Base-by-base conservation (phyloP, 208 protist species). In the Acanthamoeba sp. region DNA sequence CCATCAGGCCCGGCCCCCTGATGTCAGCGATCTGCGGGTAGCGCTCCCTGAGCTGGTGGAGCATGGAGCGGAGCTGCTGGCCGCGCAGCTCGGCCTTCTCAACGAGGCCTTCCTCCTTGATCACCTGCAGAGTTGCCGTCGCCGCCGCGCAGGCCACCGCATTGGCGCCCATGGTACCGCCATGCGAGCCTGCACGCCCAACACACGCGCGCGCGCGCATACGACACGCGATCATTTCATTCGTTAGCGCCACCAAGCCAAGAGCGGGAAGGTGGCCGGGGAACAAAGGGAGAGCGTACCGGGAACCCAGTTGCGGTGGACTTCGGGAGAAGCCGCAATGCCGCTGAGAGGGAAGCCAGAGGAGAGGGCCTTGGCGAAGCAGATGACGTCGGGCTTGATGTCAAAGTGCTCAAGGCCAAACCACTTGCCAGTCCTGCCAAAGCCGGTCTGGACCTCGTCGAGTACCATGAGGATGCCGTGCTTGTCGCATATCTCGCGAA, bases 111-210 rank as follows among this genome's bases (percentile, higher is more conserved):
- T 97, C 96, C 71, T 97, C 94, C 85, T 95, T 93, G 73, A 98
- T 96, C 50, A 97, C 95, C 57, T 96, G 84, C 18, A 97, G 27
- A 16, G 95, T 97, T 2, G 95, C 96, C 34, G 57, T 42, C 12
- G 96, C 96, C 12, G 96, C 96, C 20, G 96, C 96, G 84, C 96
- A 97, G 24, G 96, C 62, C 1, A 97, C 95, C 2, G 96, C 96
- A 78, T 97, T 97, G 45, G 96, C 96, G 12, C 91, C 96, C 71
- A 97, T 97, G 24, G 96, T 97, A 4, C 87, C 87, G 0, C 87
- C 87, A 38, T 92, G 87, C 9, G 87, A 92, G 48, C 96, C 78
- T 59, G 45, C 20, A 84, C 12, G n/a, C n/a, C n/a, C n/a, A 80
- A 42, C 16, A 80, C n/a, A n/a, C 4, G 22, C 71, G 42, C 10